These are phyloP conservation scores for Perilla frutescens DNA, from an alignment of 257 asterid genomes.

Conservation along the genomic window DNA sequence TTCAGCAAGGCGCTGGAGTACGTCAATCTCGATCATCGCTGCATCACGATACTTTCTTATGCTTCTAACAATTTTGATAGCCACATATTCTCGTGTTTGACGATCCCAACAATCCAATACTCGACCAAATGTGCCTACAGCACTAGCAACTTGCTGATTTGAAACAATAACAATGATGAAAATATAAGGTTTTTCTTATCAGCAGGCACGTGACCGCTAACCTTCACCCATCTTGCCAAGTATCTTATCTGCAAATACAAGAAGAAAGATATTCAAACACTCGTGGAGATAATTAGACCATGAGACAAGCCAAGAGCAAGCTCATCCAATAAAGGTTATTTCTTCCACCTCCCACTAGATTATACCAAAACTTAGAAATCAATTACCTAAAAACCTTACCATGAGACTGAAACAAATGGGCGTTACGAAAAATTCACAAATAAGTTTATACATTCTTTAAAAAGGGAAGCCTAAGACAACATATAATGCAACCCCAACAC, in stretches of 20 bases:
- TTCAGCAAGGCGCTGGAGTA: constrained; percentile 68
- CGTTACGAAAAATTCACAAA: background rate
- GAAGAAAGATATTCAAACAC: constrained; percentile 32
- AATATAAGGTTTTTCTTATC: constrained; percentile 58
- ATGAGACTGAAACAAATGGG: background rate
- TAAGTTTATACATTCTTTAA: constrained; percentile 7
- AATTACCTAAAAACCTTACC: constrained; percentile 1
- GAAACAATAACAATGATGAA: constrained; percentile 72
- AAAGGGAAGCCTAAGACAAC: background rate
- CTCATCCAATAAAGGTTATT: constrained; percentile 3
- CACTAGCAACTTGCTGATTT: constrained; percentile 81
- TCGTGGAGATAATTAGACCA: background rate
- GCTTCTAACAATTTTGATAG: constrained; percentile 82
- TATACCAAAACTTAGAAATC: background rate
- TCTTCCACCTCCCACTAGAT: background rate
- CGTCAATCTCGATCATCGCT: constrained; percentile 75
- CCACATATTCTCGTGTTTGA: constrained; percentile 63
- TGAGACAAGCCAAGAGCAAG: constrained; percentile 5
- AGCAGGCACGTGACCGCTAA: constrained; percentile 74
- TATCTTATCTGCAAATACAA: constrained; percentile 71
- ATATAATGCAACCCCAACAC: background rate
- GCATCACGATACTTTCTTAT: constrained; percentile 82
- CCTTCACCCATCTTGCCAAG: constrained; percentile 96
- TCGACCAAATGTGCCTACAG: constrained; percentile 95
- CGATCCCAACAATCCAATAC: constrained; percentile 97